These are phyloP conservation scores for Brassica napus DNA, from an alignment of 345 rosid species.

Conservation along the genomic window Da-Ae NC_063445.1:16022001-16022500, in stretches of 20 bases:
- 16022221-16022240: background rate
- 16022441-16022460: too few relatives aligned
- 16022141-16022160: slow-evolving; percentile 11
- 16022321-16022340: background rate
- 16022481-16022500: background rate
- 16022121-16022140: slow-evolving; percentile 16
- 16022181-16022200: background rate
- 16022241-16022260: background rate
- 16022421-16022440: background rate
- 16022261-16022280: background rate
- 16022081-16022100: slow-evolving; percentile 15
- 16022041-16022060: slow-evolving; percentile 37
- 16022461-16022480: background rate
- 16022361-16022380: background rate
- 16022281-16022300: background rate
- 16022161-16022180: slow-evolving; percentile 20
- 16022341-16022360: background rate
- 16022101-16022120: slow-evolving; percentile 8
- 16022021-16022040: slow-evolving; percentile 4
- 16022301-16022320: slow-evolving; percentile 6
- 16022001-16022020: slow-evolving; percentile 14
- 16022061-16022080: slow-evolving; percentile 33
- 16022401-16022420: background rate
- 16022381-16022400: background rate
- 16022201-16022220: slow-evolving; percentile 12